Base-by-base conservation (phyloP, 1,284 basidiomycete genomes). In the Sporisorium scitamineum region DNA sequence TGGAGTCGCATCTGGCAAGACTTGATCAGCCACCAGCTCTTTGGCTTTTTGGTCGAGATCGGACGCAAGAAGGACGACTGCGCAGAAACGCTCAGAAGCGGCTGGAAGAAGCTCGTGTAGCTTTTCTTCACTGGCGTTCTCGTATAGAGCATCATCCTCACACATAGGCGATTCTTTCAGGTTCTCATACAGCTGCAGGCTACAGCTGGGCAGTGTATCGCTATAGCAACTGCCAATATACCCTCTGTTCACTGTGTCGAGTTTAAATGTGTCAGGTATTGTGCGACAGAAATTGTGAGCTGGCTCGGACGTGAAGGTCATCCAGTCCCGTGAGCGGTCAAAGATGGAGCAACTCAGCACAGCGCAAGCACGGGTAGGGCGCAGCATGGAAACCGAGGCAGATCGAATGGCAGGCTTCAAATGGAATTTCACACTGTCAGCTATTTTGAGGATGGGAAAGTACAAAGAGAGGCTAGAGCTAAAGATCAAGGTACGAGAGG, bases 1-100 rank as follows among this genome's bases (percentile, higher is more conserved):
- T 80, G 79, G 79, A 65, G 66, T 45, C 50, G 60, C 24, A 41
- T 80, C 37, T 80, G 79, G 79, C 72, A 80, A 42, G 69, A 75
- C 47, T 57, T 76, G 66, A 69, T 80, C 59, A 72, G 65, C 29
- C 67, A 73, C 29, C 61, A 60, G 18, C 42, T 79, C 45, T 79
- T 80, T 45, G 67, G 74, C 31, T 72, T 70, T 53, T 24, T 80
- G 16, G 54, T 55, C 13, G 70, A 80, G 41, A 50, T 73, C 10
- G 76, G 76, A 2, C 66, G 70, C 44, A 76, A 67, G 37, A 39
- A 47, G 27, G 73, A 72, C 47, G 45, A 54, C 6, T 79, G 76
- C 34, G 57, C 53, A 26, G 61, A 70, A 9, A 34, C 61, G 3
- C 57, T 70, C 7, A 39, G 68, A 16, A 54, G 37, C 22, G 68